Evolutionary conservation across 2,329 filamentous ascomycete species (phyloP), one percentile per base, ranked within the genome.

Genomic region (Cephalotrichum gorgonifer): DNA sequence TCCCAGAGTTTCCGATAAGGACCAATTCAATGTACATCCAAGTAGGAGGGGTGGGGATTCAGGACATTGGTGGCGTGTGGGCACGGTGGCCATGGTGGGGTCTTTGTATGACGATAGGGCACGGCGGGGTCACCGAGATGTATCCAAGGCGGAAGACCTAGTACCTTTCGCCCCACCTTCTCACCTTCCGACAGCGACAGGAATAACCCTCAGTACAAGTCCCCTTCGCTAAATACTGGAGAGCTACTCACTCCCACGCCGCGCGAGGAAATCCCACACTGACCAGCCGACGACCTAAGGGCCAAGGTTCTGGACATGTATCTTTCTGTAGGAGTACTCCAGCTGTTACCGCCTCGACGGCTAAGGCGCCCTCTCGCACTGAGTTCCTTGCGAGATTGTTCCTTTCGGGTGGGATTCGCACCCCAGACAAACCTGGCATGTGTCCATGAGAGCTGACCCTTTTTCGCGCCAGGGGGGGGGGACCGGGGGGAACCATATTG

Each of bases 1-100:
- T 48, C 46, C 46, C 43, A 27, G 46, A 42, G 46, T 42, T 48
- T 48, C 46, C 46, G 46, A 48, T 48, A 48, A 48, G 46, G 46
- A 48, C 35, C 17, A 15, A 6, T 41, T 38, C 46, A 41, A 48
- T 30, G 38, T 25, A 15, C 17, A 31, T 25, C 38, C 38, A 28
- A 31, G 46, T 17, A 43, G 46, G 35, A 43, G 46, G 35, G 46
- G 46, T 28, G 38, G 35, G 25, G 35, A 31, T 30, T 31, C 38
- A 27, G 25, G 46, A 43, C 46, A 39, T 20, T 39, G 45, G 25
- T 31, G 43, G 43, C 43, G 43, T 45, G 43, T 45, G 43, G 43
- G 43, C 43, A 33, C 33, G 43, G 43, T 47, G 45, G 45, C 33
- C 31, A 20, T 48, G 39, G 26, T 48, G 28, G 31, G 31, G 44